Conservation (phyloP, 306 rosid species). For the Lathyrus tuberosus region DNA sequence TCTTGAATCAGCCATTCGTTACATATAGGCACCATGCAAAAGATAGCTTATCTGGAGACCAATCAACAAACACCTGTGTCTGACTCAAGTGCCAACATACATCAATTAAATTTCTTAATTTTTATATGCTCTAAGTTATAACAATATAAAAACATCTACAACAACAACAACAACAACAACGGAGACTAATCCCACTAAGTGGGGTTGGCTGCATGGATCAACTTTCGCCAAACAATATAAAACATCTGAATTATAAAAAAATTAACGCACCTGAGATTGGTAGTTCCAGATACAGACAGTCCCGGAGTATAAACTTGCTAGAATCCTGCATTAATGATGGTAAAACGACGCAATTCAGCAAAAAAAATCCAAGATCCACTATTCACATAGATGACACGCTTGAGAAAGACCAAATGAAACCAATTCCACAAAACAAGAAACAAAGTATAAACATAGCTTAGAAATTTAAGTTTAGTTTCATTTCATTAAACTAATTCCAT, state of each 20-base stretch:
- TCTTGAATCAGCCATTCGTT: slow-evolving; percentile 17
- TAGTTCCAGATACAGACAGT: slow-evolving; percentile 98
- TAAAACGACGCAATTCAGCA: slow-evolving; percentile 39
- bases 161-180: too few relatives aligned
- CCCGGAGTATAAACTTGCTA: slow-evolving; percentile 97
- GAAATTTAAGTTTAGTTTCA: slow-evolving; percentile 11
- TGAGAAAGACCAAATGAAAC: slow-evolving; percentile 15
- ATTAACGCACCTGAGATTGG: slow-evolving; percentile 84
- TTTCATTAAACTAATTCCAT: slow-evolving; percentile 23
- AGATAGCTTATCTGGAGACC: slow-evolving; percentile 51
- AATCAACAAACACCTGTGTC: slow-evolving; percentile 76
- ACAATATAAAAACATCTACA: background rate
- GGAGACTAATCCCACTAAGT: too few relatives aligned
- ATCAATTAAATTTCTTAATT: slow-evolving; percentile 12
- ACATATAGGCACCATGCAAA: slow-evolving; percentile 52
- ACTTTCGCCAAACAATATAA: background rate
- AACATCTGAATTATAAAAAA: slow-evolving; percentile 40
- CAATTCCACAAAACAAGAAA: slow-evolving; percentile 14
- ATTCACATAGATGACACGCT: slow-evolving; percentile 32
- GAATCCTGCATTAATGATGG: slow-evolving; percentile 66
- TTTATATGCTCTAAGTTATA: too few relatives aligned
- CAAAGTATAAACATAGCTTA: background rate
- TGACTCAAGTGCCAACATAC: slow-evolving; percentile 59
- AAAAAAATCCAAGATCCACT: background rate
- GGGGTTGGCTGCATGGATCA: too few relatives aligned